Evolutionary conservation across 2,329 filamentous ascomycete genomes (phyloP), one percentile per base, ranked within the genome.

Genomic region (Cladorrhinum sp.): DNA sequence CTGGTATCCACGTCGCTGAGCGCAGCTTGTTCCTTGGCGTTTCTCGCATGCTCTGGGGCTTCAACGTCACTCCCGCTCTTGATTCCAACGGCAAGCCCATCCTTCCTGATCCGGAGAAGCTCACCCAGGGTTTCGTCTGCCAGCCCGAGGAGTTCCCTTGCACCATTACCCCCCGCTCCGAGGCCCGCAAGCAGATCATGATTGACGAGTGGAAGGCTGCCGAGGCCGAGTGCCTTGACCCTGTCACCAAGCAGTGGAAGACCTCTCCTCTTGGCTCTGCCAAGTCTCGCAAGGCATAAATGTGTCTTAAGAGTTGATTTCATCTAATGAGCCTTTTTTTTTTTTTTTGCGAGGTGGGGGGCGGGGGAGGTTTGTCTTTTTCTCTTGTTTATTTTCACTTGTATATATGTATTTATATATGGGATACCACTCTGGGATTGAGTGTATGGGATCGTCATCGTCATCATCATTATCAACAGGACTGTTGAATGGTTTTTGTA

Each of bases 1-100:
- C 80, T 2, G 85, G 84, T 0, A 81, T 83, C 28, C 80, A 84
- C 57, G 73, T 86, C 2, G 81, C 81, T 0, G 78, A 81, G 59
- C 76, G 77, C 5, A 76, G 73, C 9, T 64, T 84, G 14, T 82
- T 80, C 64, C 71, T 83, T 7, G 75, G 70, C 12, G 77, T 82
- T 30, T 73, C 80, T 3, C 74, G 79, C 2, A 73, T 83, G 21
- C 67, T 82, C 28, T 83, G 80, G 79, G 77, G 75, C 0, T 82
- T 79, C 51, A 58, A 70, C 28, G 61, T 72, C 23, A 46, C 39
- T 28, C 66, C 65, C 0, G 60, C 52, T 9, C n/a, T 61, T 66
- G 73, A 75, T 61, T 64, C 21, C 1, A 24, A 67, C 1, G 75
- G 76, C 1, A 67, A 66, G 50, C 65, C 64, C 2, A 73, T 79